phyloP scores from a whole-genome alignment of 306 rosid species.

The Dalbergia cultrata region DNA sequence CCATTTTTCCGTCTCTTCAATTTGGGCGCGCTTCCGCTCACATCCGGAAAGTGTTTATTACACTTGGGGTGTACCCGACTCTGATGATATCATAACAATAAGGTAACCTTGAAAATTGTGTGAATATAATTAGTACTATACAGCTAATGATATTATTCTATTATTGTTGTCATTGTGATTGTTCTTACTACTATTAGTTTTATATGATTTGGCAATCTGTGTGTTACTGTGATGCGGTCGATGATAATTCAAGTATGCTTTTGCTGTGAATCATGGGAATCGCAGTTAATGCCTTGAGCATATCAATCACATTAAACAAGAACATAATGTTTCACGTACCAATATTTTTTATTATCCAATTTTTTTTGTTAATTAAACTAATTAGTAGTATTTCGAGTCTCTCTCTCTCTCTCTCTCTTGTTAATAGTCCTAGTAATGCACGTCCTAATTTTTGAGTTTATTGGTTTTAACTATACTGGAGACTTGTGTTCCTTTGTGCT shows the following conservation, averaged over 20 bases:
- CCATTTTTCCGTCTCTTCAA: too few species aligned
- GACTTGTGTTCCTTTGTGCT: constrained; percentile 50
- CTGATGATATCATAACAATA: too few species aligned
- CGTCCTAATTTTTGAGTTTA: constrained; percentile 35
- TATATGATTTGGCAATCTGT: constrained; percentile 42
- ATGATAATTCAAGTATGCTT: constrained; percentile 39
- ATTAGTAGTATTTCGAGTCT: background rate
- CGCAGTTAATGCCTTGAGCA: constrained; percentile 58
- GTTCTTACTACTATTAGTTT: constrained; percentile 6
- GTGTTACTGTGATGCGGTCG: constrained; percentile 17
- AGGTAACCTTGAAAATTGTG: constrained; percentile 45
- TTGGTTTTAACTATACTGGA: constrained; percentile 38
- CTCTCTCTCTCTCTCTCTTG: constrained; percentile 18
- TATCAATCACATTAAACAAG: constrained; percentile 62
- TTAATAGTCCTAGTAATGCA: constrained; percentile 50
- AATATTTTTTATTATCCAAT: constrained; percentile 28
- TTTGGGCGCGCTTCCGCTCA: too few species aligned
- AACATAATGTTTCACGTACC: constrained; percentile 55
- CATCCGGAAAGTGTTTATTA: too few species aligned
- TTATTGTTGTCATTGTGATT: background rate
- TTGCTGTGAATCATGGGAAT: constrained; percentile 47
- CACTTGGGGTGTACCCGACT: too few species aligned
- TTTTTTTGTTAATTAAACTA: background rate
- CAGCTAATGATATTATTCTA: background rate
- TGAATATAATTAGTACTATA: constrained; percentile 23